phyloP scores from a whole-genome alignment of 768 basidiomycete genomes.

The Psilocybe cubensis region DNA sequence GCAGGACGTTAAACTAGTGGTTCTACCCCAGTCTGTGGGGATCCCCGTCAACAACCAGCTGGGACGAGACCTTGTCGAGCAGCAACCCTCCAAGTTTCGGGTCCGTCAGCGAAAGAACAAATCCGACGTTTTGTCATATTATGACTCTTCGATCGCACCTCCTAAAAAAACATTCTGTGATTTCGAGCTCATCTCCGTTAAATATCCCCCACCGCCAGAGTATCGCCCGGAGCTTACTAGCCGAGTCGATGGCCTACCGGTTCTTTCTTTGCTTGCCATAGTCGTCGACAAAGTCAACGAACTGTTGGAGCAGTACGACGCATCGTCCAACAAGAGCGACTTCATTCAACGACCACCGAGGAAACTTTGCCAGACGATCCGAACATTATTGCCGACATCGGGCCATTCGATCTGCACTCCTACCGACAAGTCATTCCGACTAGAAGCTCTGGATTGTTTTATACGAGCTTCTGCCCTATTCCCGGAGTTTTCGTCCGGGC shows the following conservation, averaged over 20 bases:
- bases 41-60: constrained; percentile 9
- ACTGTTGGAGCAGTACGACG: constrained; percentile 10
- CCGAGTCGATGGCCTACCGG: constrained; percentile 17
- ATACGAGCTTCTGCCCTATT: constrained; percentile 14
- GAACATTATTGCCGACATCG: constrained; percentile 12
- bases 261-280: constrained; percentile 15
- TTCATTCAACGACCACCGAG: constrained; percentile 12
- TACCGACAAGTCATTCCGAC: constrained; percentile 18
- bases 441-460: constrained; percentile 17
- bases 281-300: constrained; percentile 14
- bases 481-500: constrained; percentile 15
- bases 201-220: constrained; percentile 18
- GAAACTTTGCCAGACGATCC: constrained; percentile 15
- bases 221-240: constrained; percentile 11
- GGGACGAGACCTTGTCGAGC: constrained; percentile 12
- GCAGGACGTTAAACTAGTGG: constrained; percentile 17
- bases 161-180: constrained; percentile 19
- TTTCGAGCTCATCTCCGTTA: constrained; percentile 13
- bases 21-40: constrained; percentile 11
- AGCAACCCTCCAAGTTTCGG: constrained; percentile 15
- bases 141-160: constrained; percentile 13
- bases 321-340: not conserved
- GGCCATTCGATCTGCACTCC: constrained; percentile 11
- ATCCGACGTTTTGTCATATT: constrained; percentile 14
- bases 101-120: constrained; percentile 16